A percentile compares a stretch with the other conserved stretches of the same genome.
Conservation (phyloP, 768 basidiomycete genomes). For the Tubosaeta sp. region DNA sequence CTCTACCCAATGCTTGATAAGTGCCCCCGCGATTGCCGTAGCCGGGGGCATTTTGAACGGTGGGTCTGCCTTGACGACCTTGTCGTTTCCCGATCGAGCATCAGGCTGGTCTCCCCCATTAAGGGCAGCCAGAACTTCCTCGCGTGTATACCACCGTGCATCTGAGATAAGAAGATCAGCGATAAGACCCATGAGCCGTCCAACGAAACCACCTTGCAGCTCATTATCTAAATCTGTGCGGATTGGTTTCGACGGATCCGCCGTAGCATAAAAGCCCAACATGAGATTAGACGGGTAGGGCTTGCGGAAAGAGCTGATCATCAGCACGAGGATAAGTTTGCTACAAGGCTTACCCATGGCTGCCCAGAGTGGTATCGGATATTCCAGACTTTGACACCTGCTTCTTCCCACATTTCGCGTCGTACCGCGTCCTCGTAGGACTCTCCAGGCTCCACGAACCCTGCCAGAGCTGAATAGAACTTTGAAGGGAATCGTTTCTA, state of each 20-base stretch:
- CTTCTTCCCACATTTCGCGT: constrained; percentile 95
- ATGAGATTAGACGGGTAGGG: constrained; percentile 89
- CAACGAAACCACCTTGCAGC: constrained; percentile 59
- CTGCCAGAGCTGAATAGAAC: constrained; percentile 88
- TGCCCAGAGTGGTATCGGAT: constrained; percentile 82
- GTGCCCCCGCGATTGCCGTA: constrained; percentile 79
- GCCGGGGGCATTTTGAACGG: constrained; percentile 71
- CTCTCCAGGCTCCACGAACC: constrained; percentile 94
- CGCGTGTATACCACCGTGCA: constrained; percentile 83
- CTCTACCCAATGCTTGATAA: constrained; percentile 80
- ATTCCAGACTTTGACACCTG: constrained; percentile 82
- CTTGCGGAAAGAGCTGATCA: constrained; percentile 35
- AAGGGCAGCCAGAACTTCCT: constrained; percentile 64
- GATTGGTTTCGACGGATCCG: constrained; percentile 67
- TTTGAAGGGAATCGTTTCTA: constrained; percentile 63
- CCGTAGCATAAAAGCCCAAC: constrained; percentile 85
- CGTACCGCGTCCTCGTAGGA: constrained; percentile 90
- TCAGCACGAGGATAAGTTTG: not conserved
- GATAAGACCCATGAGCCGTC: not conserved
- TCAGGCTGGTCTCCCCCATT: constrained; percentile 26
- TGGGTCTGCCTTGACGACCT: constrained; percentile 35
- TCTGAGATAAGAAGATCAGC: constrained; percentile 45
- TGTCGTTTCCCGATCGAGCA: constrained; percentile 12
- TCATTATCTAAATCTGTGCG: constrained; percentile 91
- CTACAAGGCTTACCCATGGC: constrained; percentile 64